A percentile compares a stretch with the other conserved stretches of the same genome.
phyloP scores from a whole-genome alignment of 2,329 filamentous ascomycete genomes.

The Rosellinia necatrix region DNA sequence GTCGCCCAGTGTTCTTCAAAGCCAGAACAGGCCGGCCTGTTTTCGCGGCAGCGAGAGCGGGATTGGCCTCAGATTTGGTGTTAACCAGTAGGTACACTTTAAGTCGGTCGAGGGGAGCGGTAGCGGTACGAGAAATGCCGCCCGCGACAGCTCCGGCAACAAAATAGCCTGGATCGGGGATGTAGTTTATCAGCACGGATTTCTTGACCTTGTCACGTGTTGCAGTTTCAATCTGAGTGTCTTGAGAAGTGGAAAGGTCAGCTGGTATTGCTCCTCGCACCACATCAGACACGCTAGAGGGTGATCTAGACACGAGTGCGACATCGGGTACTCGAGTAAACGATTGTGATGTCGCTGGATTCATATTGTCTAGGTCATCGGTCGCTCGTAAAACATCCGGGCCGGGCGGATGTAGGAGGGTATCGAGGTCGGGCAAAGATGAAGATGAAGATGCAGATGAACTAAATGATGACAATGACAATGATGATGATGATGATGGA shows the following conservation, averaged over 20 bases:
- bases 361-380: conserved; percentile 29
- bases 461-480: conserved; percentile 19
- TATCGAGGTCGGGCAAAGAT: conserved; percentile 24
- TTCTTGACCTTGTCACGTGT: conserved; percentile 47
- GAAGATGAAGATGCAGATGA: conserved; percentile 23
- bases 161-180: conserved; percentile 96
- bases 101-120: conserved; percentile 91
- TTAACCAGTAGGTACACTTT: conserved; percentile 98
- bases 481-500: conserved; percentile 24
- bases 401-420: conserved; percentile 17
- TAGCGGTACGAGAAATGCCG: conserved; percentile 92
- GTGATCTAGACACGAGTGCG: conserved; percentile 17
- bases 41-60: conserved; percentile 67
- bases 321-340: conserved; percentile 21
- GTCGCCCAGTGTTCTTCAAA: conserved; percentile 67
- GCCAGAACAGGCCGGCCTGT: conserved; percentile 69
- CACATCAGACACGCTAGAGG: conserved; percentile 24
- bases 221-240: conserved; percentile 38
- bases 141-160: conserved; percentile 92
- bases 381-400: conserved; percentile 20
- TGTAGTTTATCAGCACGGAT: conserved; percentile 66
- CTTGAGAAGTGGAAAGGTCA: conserved; percentile 31
- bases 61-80: conserved; percentile 64
- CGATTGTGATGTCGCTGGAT: conserved; percentile 24
- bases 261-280: conserved; percentile 29